Base-by-base conservation (phyloP, 257 asterid species). In the Oldenlandia corymbosa region DNA sequence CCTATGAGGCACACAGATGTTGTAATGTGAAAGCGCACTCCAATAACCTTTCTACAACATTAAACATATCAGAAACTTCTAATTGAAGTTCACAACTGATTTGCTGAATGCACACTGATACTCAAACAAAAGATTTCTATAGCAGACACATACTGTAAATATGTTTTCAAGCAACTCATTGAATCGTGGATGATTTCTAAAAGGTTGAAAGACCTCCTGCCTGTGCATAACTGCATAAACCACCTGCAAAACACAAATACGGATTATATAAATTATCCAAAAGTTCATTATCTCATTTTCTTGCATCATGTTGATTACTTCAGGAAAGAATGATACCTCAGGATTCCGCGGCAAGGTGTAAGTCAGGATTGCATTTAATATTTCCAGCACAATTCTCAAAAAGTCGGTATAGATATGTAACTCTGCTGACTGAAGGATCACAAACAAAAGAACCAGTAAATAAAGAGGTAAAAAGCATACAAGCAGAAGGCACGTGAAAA, bases 141-240 rank as follows among this genome's bases (percentile, higher is more conserved):
- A 2, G 53, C 57, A 41, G 20, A 42, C 62, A 67, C 42, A 27
- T 85, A 90, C 92, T 20, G 86, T 85, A 66, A 83, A 86, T 65
- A 88, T 85, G 82, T 88, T 91, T 71, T 91, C 96, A 76, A 91
- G 79, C 81, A 88, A 80, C 83, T 86, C 98, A 68, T 73, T 81
- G 71, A 91, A 91, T 34, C 93, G 94, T 61, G 97, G 99, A 78
- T 93, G 97, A 64, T 79, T 85, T 76, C 84, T 93, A 82, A 87
- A 93, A 46, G 99, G 93, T 70, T 82, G 89, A 78, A 91, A 88
- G 61, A 91, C 83, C 78, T 88, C 96, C 83, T 88, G 96, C 81
- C 95, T 73, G 71, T 88, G 98, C 96, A 91, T 88, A 64, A 91
- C 80, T 67, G 96, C 98, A 32, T 91, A 91, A 68, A 91, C 82